Evolutionary conservation across 2,329 filamentous ascomycete species (phyloP).

Genomic region (Penicillium sp.): DNA sequence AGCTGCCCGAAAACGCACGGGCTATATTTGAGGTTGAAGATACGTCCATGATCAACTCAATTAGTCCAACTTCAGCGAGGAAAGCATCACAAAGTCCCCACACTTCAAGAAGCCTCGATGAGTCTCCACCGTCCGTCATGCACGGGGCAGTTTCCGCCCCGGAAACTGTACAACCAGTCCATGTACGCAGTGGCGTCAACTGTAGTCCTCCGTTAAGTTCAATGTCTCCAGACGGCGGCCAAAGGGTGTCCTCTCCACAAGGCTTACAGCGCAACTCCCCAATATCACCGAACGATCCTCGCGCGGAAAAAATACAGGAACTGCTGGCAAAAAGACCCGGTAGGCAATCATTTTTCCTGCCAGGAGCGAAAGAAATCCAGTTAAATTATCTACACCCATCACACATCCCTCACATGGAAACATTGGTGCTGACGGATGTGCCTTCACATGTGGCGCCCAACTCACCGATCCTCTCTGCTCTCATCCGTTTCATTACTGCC

Average conservation of each 20-base stretch:
- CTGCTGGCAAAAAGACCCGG: constrained; percentile 40
- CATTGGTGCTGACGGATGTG: constrained; percentile 55
- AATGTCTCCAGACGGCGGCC: constrained; percentile 5
- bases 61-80: background rate
- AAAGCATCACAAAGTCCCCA: background rate
- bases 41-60: constrained; percentile 24
- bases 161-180: constrained; percentile 39
- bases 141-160: constrained; percentile 47
- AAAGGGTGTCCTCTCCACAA: background rate
- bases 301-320: constrained; percentile 34
- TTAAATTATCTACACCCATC: constrained; percentile 50
- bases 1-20: constrained; percentile 31
- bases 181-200: background rate
- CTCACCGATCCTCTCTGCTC: constrained; percentile 41
- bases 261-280: constrained; percentile 21
- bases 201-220: constrained; percentile 6
- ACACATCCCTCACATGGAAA: constrained; percentile 53
- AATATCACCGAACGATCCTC: constrained; percentile 23
- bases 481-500: constrained; percentile 54
- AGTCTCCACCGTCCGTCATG: constrained; percentile 32
- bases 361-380: constrained; percentile 25
- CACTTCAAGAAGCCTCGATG: constrained; percentile 20
- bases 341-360: constrained; percentile 29
- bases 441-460: constrained; percentile 45
- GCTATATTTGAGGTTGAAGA: constrained; percentile 42